Evolutionary conservation across 2,329 filamentous ascomycete species (phyloP).

Genomic region (Calonectria naviculata): DNA sequence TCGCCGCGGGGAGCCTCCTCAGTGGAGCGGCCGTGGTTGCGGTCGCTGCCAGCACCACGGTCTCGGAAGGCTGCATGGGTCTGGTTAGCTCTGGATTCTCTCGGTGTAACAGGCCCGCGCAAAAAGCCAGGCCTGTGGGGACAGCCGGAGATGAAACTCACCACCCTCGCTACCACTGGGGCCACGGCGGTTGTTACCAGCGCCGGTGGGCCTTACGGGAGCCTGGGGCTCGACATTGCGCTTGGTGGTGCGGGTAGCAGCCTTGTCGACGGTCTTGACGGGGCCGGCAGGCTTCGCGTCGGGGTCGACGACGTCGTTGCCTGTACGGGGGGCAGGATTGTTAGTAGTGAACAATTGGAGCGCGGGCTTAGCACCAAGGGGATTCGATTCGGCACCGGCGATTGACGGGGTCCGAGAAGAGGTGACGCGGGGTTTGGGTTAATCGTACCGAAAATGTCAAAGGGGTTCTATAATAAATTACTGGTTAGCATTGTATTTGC

Average conservation of each 20-base stretch:
- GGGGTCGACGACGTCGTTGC: constrained; percentile 70
- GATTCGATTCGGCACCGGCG: constrained; percentile 30
- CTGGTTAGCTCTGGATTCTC: constrained; percentile 27
- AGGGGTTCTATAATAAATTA: constrained; percentile 81
- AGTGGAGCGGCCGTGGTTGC: constrained; percentile 84
- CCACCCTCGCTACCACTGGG: constrained; percentile 86
- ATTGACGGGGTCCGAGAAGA: constrained; percentile 28
- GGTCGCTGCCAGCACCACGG: constrained; percentile 81
- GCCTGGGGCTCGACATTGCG: constrained; percentile 85
- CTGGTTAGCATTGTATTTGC: constrained; percentile 31
- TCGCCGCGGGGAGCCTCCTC: constrained; percentile 71
- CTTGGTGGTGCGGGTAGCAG: constrained; percentile 79
- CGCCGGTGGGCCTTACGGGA: constrained; percentile 60
- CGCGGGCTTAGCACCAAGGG: constrained; percentile 22
- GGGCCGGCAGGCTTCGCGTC: constrained; percentile 82
- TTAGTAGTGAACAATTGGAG: constrained; percentile 38
- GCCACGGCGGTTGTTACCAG: constrained; percentile 62
- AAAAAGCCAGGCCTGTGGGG: background rate
- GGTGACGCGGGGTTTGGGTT: constrained; percentile 23
- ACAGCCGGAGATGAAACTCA: constrained; percentile 59
- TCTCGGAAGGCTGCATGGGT: constrained; percentile 82
- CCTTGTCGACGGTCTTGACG: constrained; percentile 91
- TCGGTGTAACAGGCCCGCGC: constrained; percentile 8
- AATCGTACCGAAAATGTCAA: constrained; percentile 93
- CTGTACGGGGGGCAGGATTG: constrained; percentile 47